Evolutionary conservation across 2,329 filamentous ascomycete genomes (phyloP), one percentile per base, ranked within the genome.

Genomic region (Arthroderma uncinatum): DNA sequence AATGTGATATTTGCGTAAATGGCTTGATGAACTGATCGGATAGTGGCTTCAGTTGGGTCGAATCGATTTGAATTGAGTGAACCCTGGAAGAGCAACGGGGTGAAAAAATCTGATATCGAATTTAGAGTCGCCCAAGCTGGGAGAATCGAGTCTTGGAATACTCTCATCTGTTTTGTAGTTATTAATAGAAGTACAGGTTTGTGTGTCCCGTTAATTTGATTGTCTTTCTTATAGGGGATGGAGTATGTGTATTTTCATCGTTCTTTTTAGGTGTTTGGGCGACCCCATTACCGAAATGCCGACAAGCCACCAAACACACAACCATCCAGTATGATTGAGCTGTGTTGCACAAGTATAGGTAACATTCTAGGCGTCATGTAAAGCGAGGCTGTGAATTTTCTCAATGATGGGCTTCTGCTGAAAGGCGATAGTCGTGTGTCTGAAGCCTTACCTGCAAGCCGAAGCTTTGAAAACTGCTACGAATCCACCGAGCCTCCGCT

Each of bases 31-130:
- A 83, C 74, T 1, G 73, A 74, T 30, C 77, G 70, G 58, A 85
- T 79, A 0, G 81, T 83, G 1, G 82, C 78, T 69, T 84, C 81
- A 54, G 78, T 71, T 9, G 77, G 68, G 58, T 83, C 79, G 59
- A 82, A 77, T 59, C 59, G 25, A 28, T n/a, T 21, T 61, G 28
- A 9, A 1, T n/a, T 21, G 7, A 14, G 30, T 25, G 54, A 30
- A 50, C 4, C 9, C 4, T 28, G 16, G 23, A 30, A 9, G 19
- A 28, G 9, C 7, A 16, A 23, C n/a, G 12, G 39, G 14, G 12
- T 30, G 25, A 50, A 50, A n/a, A 33, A 7, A 6, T 55, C 30
- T 21, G 37, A 55, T 39, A 53, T 21, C 9, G 50, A 23, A 9
- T 44, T n/a, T 9, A 55, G 19, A n/a, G 53, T 28, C 19, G 28